Conservation (phyloP, 306 rosid genomes). For the Styphnolobium japonicum region DNA sequence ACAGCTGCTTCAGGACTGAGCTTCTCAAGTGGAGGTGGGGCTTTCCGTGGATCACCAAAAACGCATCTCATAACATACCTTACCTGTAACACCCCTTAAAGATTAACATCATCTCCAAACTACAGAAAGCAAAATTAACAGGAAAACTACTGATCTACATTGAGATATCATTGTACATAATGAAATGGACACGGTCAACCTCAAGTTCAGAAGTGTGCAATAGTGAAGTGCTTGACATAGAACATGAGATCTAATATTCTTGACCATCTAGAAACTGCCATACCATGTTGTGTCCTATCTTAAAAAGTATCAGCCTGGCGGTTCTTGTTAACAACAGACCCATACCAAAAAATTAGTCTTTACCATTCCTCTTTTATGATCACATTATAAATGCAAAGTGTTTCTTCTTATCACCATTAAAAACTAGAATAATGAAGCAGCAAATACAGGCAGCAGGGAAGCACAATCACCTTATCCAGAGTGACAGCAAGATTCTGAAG, state of each 20-base stretch:
- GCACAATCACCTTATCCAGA: conserved; percentile 83
- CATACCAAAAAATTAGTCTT: not conserved
- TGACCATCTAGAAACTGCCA: conserved; percentile 4
- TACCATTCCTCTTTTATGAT: conserved; percentile 4
- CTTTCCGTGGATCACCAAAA: conserved; percentile 87
- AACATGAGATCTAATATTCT: conserved; percentile 6
- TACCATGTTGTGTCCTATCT: conserved; percentile 1
- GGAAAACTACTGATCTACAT: conserved; percentile 9
- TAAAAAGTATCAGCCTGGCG: not conserved
- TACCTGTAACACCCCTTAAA: conserved; percentile 54
- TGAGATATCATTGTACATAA: conserved; percentile 5
- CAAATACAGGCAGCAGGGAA: not conserved
- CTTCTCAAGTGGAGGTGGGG: conserved; percentile 95
- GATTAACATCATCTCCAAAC: conserved; percentile 22
- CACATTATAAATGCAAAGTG: not conserved
- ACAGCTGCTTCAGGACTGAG: conserved; percentile 76
- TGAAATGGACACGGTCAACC: not conserved
- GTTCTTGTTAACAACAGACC: not conserved
- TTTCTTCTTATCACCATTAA: not conserved
- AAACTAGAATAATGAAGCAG: not conserved
- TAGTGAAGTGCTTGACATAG: not conserved
- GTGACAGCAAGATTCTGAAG: conserved; percentile 98
- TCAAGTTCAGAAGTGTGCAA: not conserved
- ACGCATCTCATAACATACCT: conserved; percentile 90
- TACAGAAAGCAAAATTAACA: conserved; percentile 18